Base-by-base conservation (phyloP, 139 green algal genomes). In the Mesotaenium endlicherianum region DNA sequence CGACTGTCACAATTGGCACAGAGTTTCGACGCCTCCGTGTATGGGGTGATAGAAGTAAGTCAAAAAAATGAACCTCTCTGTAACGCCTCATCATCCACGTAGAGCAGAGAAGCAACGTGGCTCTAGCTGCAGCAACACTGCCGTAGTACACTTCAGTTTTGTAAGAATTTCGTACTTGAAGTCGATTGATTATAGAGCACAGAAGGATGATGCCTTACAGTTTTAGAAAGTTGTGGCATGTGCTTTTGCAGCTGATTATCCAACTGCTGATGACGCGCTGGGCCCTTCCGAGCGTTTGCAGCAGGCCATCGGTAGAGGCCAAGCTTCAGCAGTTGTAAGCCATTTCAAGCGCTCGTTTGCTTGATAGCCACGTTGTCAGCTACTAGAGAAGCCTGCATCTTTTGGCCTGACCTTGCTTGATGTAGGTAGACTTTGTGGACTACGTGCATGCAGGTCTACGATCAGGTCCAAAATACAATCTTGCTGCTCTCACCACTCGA, bases 1-100 rank as follows among this genome's bases (percentile, higher is more conserved):
- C 76, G n/a, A 84, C n/a, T 30, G 80, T 88, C 30, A 81, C 77
- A 2, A 82, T 88, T 44, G 83, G 79, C 34, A 59, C 83, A 31
- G n/a, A 85, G 26, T 88, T 72, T 34, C 59, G 78, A 8, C 39
- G 49, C 39, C 68, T 88, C 16, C 55, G 55, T 6, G 40, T 86
- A 5, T 45, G 79, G 0, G 75, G 75, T 0, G 75, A 17, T 3
- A 6, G 72, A 75, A 38, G 80, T 85, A 75, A 80, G 1, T 20
- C 67, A 20, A 68, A 75, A 58, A 16, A 50, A 41, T 44, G 20
- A 75, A 50, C 31, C 36, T 17, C 16, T 16, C 31, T 58, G 36
- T 44, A 20, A 17, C 14, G 36, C 31, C 17, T 75, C 16, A 75
- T 75, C 17, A 42, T 41, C 17, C 67, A 58, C 17, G 16, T 16